Evolutionary conservation across 2,329 filamentous ascomycete species (phyloP).

Genomic region (Simplicillium aogashimaense): DNA sequence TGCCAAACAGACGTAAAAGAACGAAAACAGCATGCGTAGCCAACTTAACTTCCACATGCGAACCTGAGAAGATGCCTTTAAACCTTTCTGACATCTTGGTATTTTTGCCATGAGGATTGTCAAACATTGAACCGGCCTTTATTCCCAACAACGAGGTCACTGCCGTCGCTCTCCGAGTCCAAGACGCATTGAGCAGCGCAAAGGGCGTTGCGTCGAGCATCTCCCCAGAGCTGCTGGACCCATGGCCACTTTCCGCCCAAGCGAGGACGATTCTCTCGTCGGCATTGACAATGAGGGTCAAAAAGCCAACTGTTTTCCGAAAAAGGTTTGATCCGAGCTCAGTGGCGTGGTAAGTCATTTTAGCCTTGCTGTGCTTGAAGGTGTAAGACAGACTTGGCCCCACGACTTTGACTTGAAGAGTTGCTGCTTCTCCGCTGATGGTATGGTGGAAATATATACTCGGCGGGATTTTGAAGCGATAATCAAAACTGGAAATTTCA

Average conservation of each 20-base stretch:
- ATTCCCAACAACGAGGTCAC: conserved; percentile 18
- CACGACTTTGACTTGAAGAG: neutral
- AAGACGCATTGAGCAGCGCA: conserved; percentile 18
- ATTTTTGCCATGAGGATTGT: neutral
- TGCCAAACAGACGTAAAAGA: too few species aligned
- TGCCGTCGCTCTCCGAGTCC: conserved; percentile 18
- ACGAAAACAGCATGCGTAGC: conserved; percentile 18
- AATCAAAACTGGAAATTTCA: too few species aligned
- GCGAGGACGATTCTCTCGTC: conserved; percentile 16
- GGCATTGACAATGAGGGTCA: conserved; percentile 12
- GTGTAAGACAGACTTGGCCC: conserved; percentile 2
- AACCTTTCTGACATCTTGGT: neutral
- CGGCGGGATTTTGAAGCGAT: too few species aligned
- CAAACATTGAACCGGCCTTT: conserved; percentile 11
- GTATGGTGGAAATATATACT: neutral
- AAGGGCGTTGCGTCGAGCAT: conserved; percentile 14
- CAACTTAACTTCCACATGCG: conserved; percentile 30
- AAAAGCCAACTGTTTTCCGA: conserved; percentile 22
- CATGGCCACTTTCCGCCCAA: conserved; percentile 24
- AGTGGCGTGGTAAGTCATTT: conserved; percentile 2
- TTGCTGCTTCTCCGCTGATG: neutral
- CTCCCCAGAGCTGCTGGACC: conserved; percentile 16
- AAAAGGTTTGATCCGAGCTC: conserved; percentile 4
- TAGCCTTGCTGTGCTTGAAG: conserved; percentile 14
- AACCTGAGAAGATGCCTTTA: conserved; percentile 19